phyloP scores from a whole-genome alignment of 345 rosid genomes.

The Arabidopsis suecica region DNA sequence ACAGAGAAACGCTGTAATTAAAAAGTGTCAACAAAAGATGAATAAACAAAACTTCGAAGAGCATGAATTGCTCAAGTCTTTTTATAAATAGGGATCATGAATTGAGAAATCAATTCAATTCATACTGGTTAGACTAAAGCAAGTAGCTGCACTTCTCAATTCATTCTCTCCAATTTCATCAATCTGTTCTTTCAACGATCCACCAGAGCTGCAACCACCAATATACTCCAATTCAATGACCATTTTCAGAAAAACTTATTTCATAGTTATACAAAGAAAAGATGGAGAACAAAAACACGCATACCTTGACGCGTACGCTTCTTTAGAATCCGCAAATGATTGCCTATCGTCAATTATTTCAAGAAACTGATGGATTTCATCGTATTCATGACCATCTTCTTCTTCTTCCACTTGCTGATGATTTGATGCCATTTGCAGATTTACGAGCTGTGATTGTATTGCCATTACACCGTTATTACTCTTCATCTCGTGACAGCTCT shows the following conservation, averaged over 20 bases:
- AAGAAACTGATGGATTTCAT: slow-evolving; percentile 78
- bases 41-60: background rate
- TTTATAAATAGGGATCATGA: background rate
- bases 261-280: background rate
- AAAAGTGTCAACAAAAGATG: background rate
- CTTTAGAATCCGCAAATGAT: slow-evolving; percentile 72
- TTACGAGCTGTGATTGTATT: slow-evolving; percentile 57
- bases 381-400: slow-evolving; percentile 56
- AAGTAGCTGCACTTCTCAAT: slow-evolving; percentile 83
- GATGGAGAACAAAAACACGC: background rate
- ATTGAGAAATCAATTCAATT: slow-evolving; percentile 44
- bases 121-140: slow-evolving; percentile 85
- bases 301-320: slow-evolving; percentile 64
- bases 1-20: too few relatives aligned
- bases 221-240: background rate
- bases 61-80: too few relatives aligned
- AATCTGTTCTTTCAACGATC: slow-evolving; percentile 59
- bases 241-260: background rate
- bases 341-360: slow-evolving; percentile 81
- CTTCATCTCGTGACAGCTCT: slow-evolving; percentile 26
- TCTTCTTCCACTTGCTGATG: slow-evolving; percentile 53
- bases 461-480: slow-evolving; percentile 43
- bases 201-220: slow-evolving; percentile 65
- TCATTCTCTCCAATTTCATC: slow-evolving; percentile 67
- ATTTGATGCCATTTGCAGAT: slow-evolving; percentile 48